Conservation (phyloP, 176 grass and related monocot genomes). For the Puccinellia tenuiflora region DNA sequence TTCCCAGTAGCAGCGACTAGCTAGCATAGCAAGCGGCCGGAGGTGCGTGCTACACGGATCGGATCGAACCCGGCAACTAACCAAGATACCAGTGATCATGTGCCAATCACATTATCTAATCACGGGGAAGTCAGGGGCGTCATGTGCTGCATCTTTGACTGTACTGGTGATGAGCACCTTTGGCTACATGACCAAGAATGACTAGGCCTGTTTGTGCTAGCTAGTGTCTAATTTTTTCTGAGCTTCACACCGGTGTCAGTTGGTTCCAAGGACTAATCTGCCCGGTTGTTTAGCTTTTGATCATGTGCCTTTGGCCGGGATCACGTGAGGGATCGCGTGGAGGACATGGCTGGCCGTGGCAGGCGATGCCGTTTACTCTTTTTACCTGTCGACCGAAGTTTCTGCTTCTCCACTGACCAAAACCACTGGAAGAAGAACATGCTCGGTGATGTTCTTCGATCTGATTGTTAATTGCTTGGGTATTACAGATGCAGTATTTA, state of each 20-base stretch:
- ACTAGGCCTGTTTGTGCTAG: background rate
- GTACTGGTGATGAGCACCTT: background rate
- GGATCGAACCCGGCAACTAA: conserved; percentile 4
- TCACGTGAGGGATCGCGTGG: background rate
- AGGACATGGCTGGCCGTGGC: background rate
- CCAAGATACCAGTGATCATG: background rate
- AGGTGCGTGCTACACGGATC: background rate
- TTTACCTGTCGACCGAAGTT: background rate
- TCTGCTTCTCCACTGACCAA: background rate
- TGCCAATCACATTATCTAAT: conserved; percentile 17
- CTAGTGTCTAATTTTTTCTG: background rate
- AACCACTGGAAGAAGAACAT: background rate
- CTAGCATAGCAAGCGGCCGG: conserved; percentile 41
- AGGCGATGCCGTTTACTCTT: background rate
- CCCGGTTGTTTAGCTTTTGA: background rate
- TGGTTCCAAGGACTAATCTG: background rate
- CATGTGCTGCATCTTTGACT: conserved; percentile 11
- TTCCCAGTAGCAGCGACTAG: conserved; percentile 14
- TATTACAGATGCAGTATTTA: background rate
- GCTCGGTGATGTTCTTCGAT: background rate
- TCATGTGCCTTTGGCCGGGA: background rate
- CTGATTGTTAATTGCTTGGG: background rate
- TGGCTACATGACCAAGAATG: background rate
- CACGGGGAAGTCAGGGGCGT: background rate
- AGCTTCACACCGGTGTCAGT: background rate